Base-by-base conservation (phyloP, 2,329 filamentous ascomycete genomes). In the Beauveria sp. region DNA sequence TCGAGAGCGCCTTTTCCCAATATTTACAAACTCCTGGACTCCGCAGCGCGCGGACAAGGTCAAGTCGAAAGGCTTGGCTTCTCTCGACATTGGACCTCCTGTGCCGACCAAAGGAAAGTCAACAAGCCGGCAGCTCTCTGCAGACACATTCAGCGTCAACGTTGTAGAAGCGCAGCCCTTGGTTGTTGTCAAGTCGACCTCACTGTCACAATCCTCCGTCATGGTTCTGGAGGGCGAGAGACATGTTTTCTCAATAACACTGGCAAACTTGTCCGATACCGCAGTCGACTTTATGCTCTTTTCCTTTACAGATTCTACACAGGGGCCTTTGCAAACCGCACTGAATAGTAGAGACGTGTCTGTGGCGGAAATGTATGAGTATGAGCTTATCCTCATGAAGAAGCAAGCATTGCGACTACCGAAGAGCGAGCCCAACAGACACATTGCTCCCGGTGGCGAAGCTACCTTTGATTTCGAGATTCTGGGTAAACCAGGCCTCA, bases 151-250 rank as follows among this genome's bases (percentile, higher is more conserved):
- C 53, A 79, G 80, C 26, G 80, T 96, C 48, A 91, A 84, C 58
- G 90, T 96, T 26, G 92, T 97, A 62, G 81, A 86, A 3, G 80
- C 86, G 50, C 91, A 97, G 71, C 95, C 95, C 6, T 76, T 90
- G 3, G 77, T 98, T 3, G 77, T 87, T 3, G 82, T 97, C 22
- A 88, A 90, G 69, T 87, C 87, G 8, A 89, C 88, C 3, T 91
- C 88, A 14, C 80, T 97, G 1, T 85, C 89, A 0, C 93, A 97
- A 69, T 90, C 89, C 24, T 90, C 91, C 10, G 78, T 96, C 42
- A 97, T 96, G 92, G 83, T 99, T 12, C 80, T 99, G 6, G 93
- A 98, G 75, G 95, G 95, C 49, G 93, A 99, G 74, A 84, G 83
- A 24, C 88, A 87, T 67, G 79, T 79, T 0, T 96, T 98, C 70